Evolutionary conservation across 768 basidiomycete genomes (phyloP), one percentile per base, ranked within the genome.

Genomic region (Amanita inopinata): DNA sequence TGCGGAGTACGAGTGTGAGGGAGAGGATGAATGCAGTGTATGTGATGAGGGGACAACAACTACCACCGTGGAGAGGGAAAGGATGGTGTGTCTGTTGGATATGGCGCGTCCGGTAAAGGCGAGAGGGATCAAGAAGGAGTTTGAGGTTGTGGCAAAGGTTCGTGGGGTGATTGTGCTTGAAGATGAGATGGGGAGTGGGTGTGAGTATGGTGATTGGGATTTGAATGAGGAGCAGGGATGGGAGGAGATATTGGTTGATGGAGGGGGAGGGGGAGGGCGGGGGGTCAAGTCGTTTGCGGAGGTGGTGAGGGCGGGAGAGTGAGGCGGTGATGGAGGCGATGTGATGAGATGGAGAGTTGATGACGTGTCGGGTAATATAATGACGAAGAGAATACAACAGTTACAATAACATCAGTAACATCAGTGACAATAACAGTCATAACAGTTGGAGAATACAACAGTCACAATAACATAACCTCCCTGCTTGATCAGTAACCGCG

Each of bases 51-150:
- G 8, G 8, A 35, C 33, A 14, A 14, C 33, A 14, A 14, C 19
- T 20, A 35, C 33, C 7, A 35, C 33, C 9, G n/a, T 24, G 11
- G 22, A 22, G 10, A 14, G 9, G 11, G 32, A 18, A 10, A 20
- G 9, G 45, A 17, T 38, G 12, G 45, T 46, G 20, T 46, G 30
- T 33, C 23, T 46, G 27, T 2, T 46, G 28, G 45, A 46, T 14
- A 31, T 46, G 20, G 45, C 38, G 9, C 36, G 38, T 17, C 38
- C 45, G 14, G 36, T 28, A 11, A 44, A 37, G 20, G 25, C 27
- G n/a, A 34, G 33, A 44, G 43, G 45, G 4, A 33, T 46, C 36
- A 40, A 22, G 25, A 46, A 40, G 30, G 37, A 46, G 20, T 46
- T 46, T 22, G 45, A 46, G 14, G 37, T 46, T 3, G 37, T 46